These are phyloP conservation scores for Claviceps africana DNA, from an alignment of 2,329 filamentous ascomycete species.

Conservation along the genomic window DNA sequence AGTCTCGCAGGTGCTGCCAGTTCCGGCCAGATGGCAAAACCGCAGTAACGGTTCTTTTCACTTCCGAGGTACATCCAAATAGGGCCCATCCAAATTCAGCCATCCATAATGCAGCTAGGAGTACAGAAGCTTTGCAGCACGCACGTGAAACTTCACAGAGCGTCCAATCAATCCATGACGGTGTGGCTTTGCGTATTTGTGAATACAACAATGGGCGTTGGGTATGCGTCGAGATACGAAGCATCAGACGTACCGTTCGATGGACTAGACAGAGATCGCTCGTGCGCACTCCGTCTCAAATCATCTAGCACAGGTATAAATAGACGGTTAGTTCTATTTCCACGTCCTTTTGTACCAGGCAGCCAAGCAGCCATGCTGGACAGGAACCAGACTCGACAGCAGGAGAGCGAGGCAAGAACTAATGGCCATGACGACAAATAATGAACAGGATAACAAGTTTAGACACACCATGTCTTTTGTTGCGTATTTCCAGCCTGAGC, in stretches of 20 bases:
- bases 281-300: neutral
- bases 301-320: neutral
- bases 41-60: neutral
- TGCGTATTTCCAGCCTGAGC: slow-evolving; percentile 1
- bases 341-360: neutral
- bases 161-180: neutral
- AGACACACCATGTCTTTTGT: neutral
- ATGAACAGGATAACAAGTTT: neutral
- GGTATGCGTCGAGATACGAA: neutral
- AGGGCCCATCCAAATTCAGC: neutral
- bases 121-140: neutral
- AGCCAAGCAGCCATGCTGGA: neutral
- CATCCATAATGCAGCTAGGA: neutral
- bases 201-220: neutral
- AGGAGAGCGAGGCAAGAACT: neutral
- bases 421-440: neutral
- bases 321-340: neutral
- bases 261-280: neutral
- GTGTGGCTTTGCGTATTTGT: neutral
- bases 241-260: neutral
- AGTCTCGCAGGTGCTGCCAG: neutral
- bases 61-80: neutral
- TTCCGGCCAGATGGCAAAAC: neutral
- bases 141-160: neutral
- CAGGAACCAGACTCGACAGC: neutral